A percentile compares a stretch with the other conserved stretches of the same genome.
These are phyloP conservation scores for Maudiozyma pseudohumilis DNA, from an alignment of 805 yeast genomes.

Conservation along the genomic window DNA sequence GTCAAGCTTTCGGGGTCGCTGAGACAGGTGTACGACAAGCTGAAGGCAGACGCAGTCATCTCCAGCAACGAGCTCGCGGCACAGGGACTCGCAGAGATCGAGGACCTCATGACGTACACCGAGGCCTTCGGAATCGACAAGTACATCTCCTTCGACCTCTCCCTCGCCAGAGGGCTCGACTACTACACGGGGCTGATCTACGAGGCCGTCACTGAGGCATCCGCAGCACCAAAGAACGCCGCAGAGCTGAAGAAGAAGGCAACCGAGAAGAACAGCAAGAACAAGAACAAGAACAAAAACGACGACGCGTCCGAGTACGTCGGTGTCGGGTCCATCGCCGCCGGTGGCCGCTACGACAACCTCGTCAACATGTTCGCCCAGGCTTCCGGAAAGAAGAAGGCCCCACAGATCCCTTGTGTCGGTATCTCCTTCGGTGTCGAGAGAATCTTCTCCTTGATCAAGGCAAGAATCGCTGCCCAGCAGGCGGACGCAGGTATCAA, in stretches of 20 bases:
- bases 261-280: slow-evolving; percentile 63
- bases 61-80: slow-evolving; percentile 61
- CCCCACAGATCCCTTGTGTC: slow-evolving; percentile 81
- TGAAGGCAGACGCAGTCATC: slow-evolving; percentile 50
- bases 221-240: slow-evolving; percentile 89
- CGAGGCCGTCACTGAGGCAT: slow-evolving; percentile 90
- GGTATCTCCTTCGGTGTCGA: slow-evolving; percentile 97
- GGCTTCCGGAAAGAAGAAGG: slow-evolving; percentile 65
- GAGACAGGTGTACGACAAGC: slow-evolving; percentile 45
- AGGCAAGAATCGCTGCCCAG: slow-evolving; percentile 58
- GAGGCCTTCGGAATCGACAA: slow-evolving; percentile 71
- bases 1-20: slow-evolving; percentile 79
- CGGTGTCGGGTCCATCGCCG: slow-evolving; percentile 97
- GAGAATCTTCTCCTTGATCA: slow-evolving; percentile 81
- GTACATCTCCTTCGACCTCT: slow-evolving; percentile 76
- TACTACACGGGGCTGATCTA: slow-evolving; percentile 95
- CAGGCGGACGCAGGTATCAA: slow-evolving; percentile 49
- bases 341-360: slow-evolving; percentile 97
- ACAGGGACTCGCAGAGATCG: slow-evolving; percentile 75
- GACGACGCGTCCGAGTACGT: slow-evolving; percentile 95
- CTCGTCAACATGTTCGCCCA: slow-evolving; percentile 92
- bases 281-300: slow-evolving; percentile 53
- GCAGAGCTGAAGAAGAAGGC: slow-evolving; percentile 49
- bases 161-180: slow-evolving; percentile 94
- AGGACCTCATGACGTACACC: slow-evolving; percentile 59